Conservation (phyloP, 768 basidiomycete species). For the Lepiota venenata region DNA sequence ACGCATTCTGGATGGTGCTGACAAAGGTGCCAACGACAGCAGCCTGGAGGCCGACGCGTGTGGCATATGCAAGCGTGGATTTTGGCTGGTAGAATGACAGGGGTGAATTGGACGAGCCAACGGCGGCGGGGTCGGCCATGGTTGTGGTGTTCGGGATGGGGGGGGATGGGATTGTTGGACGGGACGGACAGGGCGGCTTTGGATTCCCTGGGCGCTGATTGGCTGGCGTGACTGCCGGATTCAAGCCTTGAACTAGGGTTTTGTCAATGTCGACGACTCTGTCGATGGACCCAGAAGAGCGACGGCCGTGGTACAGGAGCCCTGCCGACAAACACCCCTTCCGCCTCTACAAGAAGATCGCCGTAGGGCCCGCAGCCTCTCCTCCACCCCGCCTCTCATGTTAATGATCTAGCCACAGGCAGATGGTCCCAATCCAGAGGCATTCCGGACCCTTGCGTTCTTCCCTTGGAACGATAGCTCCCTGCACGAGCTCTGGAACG, state of each 20-base stretch:
- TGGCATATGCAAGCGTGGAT: slow-evolving; percentile 51
- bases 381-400: neutral
- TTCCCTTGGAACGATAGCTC: slow-evolving; percentile 45
- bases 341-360: slow-evolving; percentile 35
- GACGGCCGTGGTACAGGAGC: slow-evolving; percentile 35
- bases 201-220: slow-evolving; percentile 19
- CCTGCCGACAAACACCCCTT: slow-evolving; percentile 33
- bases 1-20: slow-evolving; percentile 73
- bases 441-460: slow-evolving; percentile 38
- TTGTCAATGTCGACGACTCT: neutral
- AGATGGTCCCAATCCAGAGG: slow-evolving; percentile 21
- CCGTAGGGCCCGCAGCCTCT: slow-evolving; percentile 34
- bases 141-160: slow-evolving; percentile 22
- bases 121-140: slow-evolving; percentile 31
- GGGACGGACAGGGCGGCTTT: slow-evolving; percentile 23
- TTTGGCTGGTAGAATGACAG: slow-evolving; percentile 48
- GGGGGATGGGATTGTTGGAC: slow-evolving; percentile 7
- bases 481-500: slow-evolving; percentile 36
- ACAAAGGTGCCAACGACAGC: slow-evolving; percentile 65
- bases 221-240: slow-evolving; percentile 25
- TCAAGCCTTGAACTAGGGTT: slow-evolving; percentile 17
- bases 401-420: slow-evolving; percentile 19
- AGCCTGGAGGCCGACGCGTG: slow-evolving; percentile 58
- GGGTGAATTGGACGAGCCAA: slow-evolving; percentile 16
- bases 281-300: no score